phyloP scores from a whole-genome alignment of 768 basidiomycete species.

The Mycena epipterygia region DNA sequence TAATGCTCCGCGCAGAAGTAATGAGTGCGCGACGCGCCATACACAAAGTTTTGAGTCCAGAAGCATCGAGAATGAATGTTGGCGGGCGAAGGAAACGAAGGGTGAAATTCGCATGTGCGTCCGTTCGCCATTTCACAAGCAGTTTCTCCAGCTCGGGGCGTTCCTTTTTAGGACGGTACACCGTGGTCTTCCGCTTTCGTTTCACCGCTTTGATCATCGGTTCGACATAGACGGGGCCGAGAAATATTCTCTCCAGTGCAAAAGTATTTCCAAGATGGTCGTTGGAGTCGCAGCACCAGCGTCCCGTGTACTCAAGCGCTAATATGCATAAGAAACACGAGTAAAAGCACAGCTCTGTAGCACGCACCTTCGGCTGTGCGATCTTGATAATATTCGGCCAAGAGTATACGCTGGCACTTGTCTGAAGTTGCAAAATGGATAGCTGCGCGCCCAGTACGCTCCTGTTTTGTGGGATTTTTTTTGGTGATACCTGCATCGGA shows the following conservation, averaged over 20 bases:
- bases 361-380: background rate
- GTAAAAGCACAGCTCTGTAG: background rate
- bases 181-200: background rate
- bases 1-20: conserved; percentile 17
- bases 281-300: conserved; percentile 13
- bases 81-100: conserved; percentile 23
- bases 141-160: conserved; percentile 24
- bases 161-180: conserved; percentile 30
- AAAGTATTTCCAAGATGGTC: background rate
- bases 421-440: background rate
- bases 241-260: background rate
- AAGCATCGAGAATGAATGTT: conserved; percentile 37
- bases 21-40: conserved; percentile 12
- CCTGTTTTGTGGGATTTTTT: conserved; percentile 6
- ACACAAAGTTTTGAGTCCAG: conserved; percentile 22
- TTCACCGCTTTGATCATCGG: background rate
- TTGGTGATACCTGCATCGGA: background rate
- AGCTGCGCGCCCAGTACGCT: background rate
- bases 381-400: background rate
- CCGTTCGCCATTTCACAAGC: conserved; percentile 38
- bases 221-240: background rate
- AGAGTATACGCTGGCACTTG: background rate
- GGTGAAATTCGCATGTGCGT: conserved; percentile 1
- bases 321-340: background rate
- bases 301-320: background rate